Conservation (phyloP, 345 rosid genomes). For the Barbarea vulgaris region DNA sequence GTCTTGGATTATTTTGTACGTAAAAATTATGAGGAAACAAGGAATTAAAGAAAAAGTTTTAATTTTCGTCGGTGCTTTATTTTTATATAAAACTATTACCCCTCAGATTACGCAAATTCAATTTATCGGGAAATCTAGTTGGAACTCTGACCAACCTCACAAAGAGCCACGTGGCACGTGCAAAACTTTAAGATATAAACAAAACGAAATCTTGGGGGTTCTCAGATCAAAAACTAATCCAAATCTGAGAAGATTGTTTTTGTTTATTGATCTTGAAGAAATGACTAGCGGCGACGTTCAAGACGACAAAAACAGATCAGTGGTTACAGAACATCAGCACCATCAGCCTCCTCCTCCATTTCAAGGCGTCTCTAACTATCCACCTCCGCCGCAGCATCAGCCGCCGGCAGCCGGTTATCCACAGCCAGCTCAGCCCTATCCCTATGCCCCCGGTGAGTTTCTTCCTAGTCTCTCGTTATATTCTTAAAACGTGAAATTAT, state of each 20-base stretch:
- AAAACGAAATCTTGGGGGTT: not conserved
- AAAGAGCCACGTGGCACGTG: slow-evolving; percentile 31
- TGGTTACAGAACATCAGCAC: slow-evolving; percentile 23
- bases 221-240: slow-evolving; percentile 21
- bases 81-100: not conserved
- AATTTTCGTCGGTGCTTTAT: not conserved
- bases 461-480: slow-evolving; percentile 17
- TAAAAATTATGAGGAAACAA: not conserved
- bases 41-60: not conserved
- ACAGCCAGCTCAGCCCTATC: slow-evolving; percentile 41
- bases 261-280: slow-evolving; percentile 22
- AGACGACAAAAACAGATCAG: slow-evolving; percentile 34
- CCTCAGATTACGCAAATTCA: not conserved
- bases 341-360: slow-evolving; percentile 30
- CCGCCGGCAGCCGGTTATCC: slow-evolving; percentile 27
- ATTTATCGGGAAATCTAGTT: not conserved
- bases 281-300: slow-evolving; percentile 32
- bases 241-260: slow-evolving; percentile 6
- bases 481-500: not conserved
- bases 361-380: slow-evolving; percentile 37
- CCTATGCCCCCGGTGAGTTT: slow-evolving; percentile 22
- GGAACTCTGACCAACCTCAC: not conserved
- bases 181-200: not conserved
- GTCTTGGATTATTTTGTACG: not conserved
- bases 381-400: slow-evolving; percentile 28